Percentiles rank a stretch among this genome's conserved stretches.
phyloP scores from a whole-genome alignment of 192 early-diverging fungal genomes.

The Backusella parvicylindrica region DNA sequence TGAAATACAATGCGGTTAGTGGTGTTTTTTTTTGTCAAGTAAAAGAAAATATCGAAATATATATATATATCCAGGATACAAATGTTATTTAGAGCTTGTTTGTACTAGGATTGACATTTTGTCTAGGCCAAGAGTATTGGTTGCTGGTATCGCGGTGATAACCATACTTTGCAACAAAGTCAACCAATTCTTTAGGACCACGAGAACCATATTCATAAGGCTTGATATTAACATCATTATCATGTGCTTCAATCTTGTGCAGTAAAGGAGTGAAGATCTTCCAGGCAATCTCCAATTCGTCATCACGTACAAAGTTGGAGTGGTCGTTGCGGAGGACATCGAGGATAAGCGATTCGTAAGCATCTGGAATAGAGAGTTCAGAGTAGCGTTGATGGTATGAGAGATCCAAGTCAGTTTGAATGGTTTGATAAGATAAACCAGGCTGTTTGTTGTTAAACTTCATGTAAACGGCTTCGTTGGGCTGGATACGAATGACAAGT shows the following conservation, averaged over 20 bases:
- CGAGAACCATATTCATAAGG: slow-evolving; percentile 81
- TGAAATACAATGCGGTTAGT: neutral
- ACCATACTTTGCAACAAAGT: slow-evolving; percentile 68
- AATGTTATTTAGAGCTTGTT: slow-evolving; percentile 5
- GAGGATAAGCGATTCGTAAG: slow-evolving; percentile 94
- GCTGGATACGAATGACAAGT: slow-evolving; percentile 92
- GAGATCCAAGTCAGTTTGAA: slow-evolving; percentile 91
- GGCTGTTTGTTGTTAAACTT: slow-evolving; percentile 96
- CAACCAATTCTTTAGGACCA: slow-evolving; percentile 73
- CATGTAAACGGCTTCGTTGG: slow-evolving; percentile 93
- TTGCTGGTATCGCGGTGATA: neutral
- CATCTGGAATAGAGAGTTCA: slow-evolving; percentile 91
- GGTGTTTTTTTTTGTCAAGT: neutral
- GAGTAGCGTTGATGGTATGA: slow-evolving; percentile 89
- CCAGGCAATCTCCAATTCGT: slow-evolving; percentile 96
- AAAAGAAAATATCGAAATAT: neutral
- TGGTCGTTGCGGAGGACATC: slow-evolving; percentile 92
- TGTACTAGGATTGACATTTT: slow-evolving; percentile 1
- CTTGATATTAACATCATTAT: slow-evolving; percentile 43
- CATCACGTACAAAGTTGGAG: slow-evolving; percentile 91
- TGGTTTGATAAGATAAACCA: slow-evolving; percentile 79
- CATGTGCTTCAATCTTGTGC: slow-evolving; percentile 74
- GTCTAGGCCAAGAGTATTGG: slow-evolving; percentile 4
- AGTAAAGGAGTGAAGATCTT: slow-evolving; percentile 96
- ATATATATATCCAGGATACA: neutral